These are phyloP conservation scores for Phragmites australis DNA, from an alignment of 176 grass and related monocot species.

Conservation along the genomic window DNA sequence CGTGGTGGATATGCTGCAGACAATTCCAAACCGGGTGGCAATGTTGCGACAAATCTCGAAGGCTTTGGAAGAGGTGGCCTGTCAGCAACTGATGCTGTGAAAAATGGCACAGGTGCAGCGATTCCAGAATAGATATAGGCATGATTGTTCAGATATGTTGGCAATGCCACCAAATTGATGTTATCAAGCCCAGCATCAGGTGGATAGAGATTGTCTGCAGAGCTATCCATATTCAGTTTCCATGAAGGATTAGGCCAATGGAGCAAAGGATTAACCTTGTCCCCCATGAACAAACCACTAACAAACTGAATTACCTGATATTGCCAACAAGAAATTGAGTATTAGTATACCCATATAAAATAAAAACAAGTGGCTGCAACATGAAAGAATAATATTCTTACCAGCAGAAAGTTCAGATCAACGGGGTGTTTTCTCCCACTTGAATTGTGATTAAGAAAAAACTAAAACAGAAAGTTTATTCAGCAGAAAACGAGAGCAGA, in stretches of 20 bases:
- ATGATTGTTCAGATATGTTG: conserved; percentile 39
- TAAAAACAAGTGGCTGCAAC: background rate
- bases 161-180: conserved; percentile 46
- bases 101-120: conserved; percentile 34
- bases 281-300: conserved; percentile 50
- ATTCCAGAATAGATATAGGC: conserved; percentile 35
- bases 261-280: conserved; percentile 58
- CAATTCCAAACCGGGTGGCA: conserved; percentile 21
- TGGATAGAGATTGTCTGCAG: conserved; percentile 41
- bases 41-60: conserved; percentile 29
- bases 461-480: conserved; percentile 19
- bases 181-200: conserved; percentile 36
- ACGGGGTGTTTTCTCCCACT: conserved; percentile 15
- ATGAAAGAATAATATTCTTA: conserved; percentile 23
- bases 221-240: conserved; percentile 43
- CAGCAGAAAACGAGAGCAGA: conserved; percentile 32
- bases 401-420: conserved; percentile 55
- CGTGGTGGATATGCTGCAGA: background rate
- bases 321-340: background rate
- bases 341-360: background rate
- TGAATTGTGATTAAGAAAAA: conserved; percentile 31
- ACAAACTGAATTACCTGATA: conserved; percentile 58
- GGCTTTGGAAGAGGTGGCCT: background rate
- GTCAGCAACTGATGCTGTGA: conserved; percentile 26
- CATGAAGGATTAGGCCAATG: conserved; percentile 51